Conservation (phyloP, 2,329 filamentous ascomycete species). For the Diaporthe eres region DNA sequence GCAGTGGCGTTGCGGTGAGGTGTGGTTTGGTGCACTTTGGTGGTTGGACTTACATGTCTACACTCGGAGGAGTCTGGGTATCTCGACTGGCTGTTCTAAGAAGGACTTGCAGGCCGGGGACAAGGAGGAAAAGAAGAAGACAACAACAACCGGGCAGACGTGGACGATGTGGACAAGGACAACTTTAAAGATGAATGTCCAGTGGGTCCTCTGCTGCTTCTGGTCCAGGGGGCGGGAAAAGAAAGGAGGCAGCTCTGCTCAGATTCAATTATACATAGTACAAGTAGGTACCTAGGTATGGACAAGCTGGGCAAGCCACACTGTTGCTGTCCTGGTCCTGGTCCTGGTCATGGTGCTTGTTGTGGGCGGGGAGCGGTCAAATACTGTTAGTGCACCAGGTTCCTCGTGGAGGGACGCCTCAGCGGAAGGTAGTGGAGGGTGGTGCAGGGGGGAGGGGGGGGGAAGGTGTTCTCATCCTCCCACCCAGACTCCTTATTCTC, state of each 20-base stretch:
- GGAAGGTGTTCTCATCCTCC: slow-evolving; percentile 23
- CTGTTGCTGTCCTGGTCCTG: background rate
- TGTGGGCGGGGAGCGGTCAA: slow-evolving; percentile 12
- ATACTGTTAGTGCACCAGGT: slow-evolving; percentile 12
- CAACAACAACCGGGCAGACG: slow-evolving; percentile 24
- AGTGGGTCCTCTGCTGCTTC: slow-evolving; percentile 37
- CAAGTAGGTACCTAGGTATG: slow-evolving; percentile 10
- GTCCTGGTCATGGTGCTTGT: slow-evolving; percentile 2
- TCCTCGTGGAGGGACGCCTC: background rate
- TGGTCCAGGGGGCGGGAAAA: slow-evolving; percentile 36
- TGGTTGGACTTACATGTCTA: slow-evolving; percentile 37
- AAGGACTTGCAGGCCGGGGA: slow-evolving; percentile 33
- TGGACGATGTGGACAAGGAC: slow-evolving; percentile 39
- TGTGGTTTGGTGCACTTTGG: background rate
- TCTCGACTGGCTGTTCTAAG: slow-evolving; percentile 27
- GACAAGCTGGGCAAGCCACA: slow-evolving; percentile 31
- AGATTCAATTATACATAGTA: slow-evolving; percentile 33
- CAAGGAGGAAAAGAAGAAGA: slow-evolving; percentile 33
- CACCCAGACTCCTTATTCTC: background rate
- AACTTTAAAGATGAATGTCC: slow-evolving; percentile 42
- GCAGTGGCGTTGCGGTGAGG: background rate
- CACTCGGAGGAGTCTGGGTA: slow-evolving; percentile 32
- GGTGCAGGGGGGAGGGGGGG: background rate
- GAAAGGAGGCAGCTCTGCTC: slow-evolving; percentile 39
- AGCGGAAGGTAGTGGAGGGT: background rate